Conservation (phyloP, 257 asterid species). For the Dorcoceras hygrometricum region DNA sequence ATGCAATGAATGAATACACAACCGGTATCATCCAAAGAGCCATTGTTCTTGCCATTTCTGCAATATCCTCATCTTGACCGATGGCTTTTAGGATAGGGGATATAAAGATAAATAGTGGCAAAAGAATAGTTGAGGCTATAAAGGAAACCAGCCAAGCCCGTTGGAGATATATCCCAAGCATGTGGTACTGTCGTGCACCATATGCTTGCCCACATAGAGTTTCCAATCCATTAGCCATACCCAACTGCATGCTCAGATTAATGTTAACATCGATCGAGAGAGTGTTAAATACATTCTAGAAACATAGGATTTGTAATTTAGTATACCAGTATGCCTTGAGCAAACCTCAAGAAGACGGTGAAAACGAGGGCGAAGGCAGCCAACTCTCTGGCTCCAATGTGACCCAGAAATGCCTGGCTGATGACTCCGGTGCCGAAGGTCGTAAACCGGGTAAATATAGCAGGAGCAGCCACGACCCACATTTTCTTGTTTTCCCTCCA, state of each 20-base stretch:
- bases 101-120: slow-evolving; percentile 25
- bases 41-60: slow-evolving; percentile 28
- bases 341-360: slow-evolving; percentile 44
- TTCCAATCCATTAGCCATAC: slow-evolving; percentile 37
- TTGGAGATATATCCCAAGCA: slow-evolving; percentile 42
- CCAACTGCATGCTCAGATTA: slow-evolving; percentile 24
- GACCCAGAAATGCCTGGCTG: slow-evolving; percentile 53
- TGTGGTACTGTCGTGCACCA: slow-evolving; percentile 38
- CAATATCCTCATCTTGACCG: slow-evolving; percentile 32
- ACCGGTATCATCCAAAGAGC: slow-evolving; percentile 33
- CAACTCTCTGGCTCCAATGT: slow-evolving; percentile 39
- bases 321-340: slow-evolving; percentile 44
- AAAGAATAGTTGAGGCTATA: slow-evolving; percentile 20
- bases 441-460: slow-evolving; percentile 43
- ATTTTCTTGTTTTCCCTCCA: slow-evolving; percentile 43
- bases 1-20: slow-evolving; percentile 23
- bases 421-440: slow-evolving; percentile 46
- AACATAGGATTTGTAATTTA: neutral
- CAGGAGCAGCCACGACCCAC: slow-evolving; percentile 53
- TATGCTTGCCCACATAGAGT: slow-evolving; percentile 42
- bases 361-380: slow-evolving; percentile 56
- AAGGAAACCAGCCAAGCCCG: slow-evolving; percentile 30
- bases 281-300: too few relatives aligned
- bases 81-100: slow-evolving; percentile 21
- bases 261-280: neutral